Percentiles rank a stretch among this genome's conserved stretches.
Evolutionary conservation across 371 early-diverging fungal species (phyloP).

Genomic region (Lichtheimia hyalospora): DNA sequence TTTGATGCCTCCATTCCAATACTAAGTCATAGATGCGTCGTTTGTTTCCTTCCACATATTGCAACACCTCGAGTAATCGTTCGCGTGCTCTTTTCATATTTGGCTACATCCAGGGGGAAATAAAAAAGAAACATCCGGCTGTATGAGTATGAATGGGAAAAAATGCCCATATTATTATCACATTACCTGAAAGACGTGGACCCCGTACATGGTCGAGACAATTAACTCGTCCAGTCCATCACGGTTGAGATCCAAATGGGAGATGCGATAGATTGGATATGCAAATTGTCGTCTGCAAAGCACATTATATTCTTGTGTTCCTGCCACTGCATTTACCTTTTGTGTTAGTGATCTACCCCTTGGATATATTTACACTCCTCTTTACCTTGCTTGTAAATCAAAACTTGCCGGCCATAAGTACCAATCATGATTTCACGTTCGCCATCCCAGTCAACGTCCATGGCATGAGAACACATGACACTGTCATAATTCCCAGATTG

Average conservation of each 20-base stretch:
- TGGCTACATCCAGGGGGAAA: constrained; percentile 21
- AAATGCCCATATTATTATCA: background rate
- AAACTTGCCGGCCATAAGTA: constrained; percentile 70
- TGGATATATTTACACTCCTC: background rate
- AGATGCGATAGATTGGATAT: constrained; percentile 70
- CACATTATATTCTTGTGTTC: constrained; percentile 53
- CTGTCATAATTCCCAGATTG: constrained; percentile 65
- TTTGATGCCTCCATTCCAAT: constrained; percentile 35
- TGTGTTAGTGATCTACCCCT: background rate
- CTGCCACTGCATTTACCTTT: constrained; percentile 24
- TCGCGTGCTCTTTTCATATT: constrained; percentile 48
- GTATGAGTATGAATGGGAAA: background rate
- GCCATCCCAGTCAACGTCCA: constrained; percentile 79
- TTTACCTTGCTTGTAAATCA: constrained; percentile 69
- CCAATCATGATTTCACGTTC: constrained; percentile 69
- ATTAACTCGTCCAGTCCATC: constrained; percentile 74
- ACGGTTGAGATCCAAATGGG: constrained; percentile 65
- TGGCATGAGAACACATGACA: constrained; percentile 68
- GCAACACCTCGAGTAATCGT: constrained; percentile 35
- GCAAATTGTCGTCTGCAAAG: constrained; percentile 72
- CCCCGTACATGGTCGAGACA: constrained; percentile 71
- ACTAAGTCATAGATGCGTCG: constrained; percentile 40
- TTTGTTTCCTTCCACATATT: constrained; percentile 43
- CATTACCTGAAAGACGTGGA: constrained; percentile 66
- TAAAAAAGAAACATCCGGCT: background rate